phyloP scores from a whole-genome alignment of 176 grass and related monocot genomes.

The Zoysia japonica region DNA sequence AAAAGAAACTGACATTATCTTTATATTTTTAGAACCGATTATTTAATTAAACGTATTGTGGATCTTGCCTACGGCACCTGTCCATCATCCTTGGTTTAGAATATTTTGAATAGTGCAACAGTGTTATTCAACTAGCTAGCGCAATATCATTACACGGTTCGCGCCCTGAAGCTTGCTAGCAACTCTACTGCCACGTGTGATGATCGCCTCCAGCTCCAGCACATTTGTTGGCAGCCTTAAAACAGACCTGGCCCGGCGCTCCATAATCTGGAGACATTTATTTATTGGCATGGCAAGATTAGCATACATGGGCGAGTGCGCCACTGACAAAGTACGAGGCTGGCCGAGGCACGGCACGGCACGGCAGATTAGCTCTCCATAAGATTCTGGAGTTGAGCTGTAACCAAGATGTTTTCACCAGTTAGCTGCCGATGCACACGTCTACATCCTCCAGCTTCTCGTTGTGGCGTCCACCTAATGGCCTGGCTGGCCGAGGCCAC shows the following conservation, averaged over 20 bases:
- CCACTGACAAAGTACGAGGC: too few species aligned
- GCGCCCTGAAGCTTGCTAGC: neutral
- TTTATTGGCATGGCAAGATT: neutral
- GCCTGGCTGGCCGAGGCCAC: conserved; percentile 23
- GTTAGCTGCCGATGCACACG: neutral
- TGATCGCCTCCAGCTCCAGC: neutral
- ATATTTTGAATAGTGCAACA: neutral
- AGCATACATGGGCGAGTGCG: neutral
- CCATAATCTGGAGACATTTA: conserved; percentile 8
- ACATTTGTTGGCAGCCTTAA: too few species aligned
- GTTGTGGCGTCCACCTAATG: conserved; percentile 31
- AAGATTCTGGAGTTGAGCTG: neutral
- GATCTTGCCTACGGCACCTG: neutral
- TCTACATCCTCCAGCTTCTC: neutral
- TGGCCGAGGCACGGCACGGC: too few species aligned
- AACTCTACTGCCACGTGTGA: neutral
- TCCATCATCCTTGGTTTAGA: neutral
- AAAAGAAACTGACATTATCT: neutral
- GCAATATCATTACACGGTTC: conserved; percentile 20
- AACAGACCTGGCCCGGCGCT: neutral
- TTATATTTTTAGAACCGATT: neutral
- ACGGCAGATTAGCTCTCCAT: too few species aligned
- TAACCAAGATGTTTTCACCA: neutral
- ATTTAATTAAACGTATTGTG: neutral
- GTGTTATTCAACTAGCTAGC: neutral